These are phyloP conservation scores for Ustulina deusta DNA, from an alignment of 2,329 filamentous ascomycete species.

Conservation along the genomic window DNA sequence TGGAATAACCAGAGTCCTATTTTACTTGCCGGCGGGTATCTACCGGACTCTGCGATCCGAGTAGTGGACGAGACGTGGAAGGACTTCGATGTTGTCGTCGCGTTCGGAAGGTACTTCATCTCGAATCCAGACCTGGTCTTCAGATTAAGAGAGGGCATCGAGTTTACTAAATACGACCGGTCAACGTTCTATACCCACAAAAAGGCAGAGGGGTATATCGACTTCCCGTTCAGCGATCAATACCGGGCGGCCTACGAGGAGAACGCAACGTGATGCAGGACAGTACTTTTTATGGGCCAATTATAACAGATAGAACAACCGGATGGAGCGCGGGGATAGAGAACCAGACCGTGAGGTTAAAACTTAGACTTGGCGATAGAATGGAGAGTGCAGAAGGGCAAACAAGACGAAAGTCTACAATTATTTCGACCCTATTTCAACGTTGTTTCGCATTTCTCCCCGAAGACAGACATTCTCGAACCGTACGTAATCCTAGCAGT, in stretches of 20 bases:
- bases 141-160: constrained; percentile 57
- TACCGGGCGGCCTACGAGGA: constrained; percentile 7
- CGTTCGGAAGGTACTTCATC: constrained; percentile 63
- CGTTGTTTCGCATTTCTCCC: too few relatives aligned
- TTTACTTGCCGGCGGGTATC: constrained; percentile 60
- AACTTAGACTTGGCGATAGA: background rate
- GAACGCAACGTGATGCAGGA: constrained; percentile 9
- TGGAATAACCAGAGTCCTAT: constrained; percentile 61
- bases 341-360: background rate
- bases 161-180: constrained; percentile 59
- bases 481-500: too few relatives aligned
- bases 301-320: background rate
- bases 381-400: background rate
- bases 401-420: background rate
- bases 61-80: constrained; percentile 56
- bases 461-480: too few relatives aligned
- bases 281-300: too few relatives aligned
- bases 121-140: constrained; percentile 62
- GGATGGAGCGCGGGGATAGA: background rate
- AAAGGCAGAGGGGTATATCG: constrained; percentile 40
- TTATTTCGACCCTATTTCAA: too few relatives aligned
- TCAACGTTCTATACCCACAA: constrained; percentile 56
- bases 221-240: constrained; percentile 41
- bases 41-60: constrained; percentile 52
- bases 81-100: constrained; percentile 58